Base-by-base conservation (phyloP, 1,284 basidiomycete genomes). In the Sphaerobolus stellatus region DNA sequence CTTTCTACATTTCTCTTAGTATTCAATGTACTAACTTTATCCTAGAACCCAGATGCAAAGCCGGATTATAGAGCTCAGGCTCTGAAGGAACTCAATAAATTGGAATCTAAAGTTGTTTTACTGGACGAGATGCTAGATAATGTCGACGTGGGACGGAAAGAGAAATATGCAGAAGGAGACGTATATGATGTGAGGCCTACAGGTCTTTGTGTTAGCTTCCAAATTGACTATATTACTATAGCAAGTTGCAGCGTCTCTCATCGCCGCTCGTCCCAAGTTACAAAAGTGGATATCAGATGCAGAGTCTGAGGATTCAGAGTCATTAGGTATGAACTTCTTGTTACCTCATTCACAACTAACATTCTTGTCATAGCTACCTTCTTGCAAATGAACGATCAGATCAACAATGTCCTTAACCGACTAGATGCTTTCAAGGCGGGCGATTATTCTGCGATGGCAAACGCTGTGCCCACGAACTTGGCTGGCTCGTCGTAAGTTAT, bases 251-350 rank as follows among this genome's bases (percentile, higher is more conserved):
- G 74, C 81, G 1, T 88, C 97, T 47, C 82, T 98, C 40, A 79
- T 78, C 27, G 83, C 82, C 48, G 95, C 96, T 2, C 82, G 96
- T 54, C 97, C 97, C 1, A 94, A 92, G 71, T 84, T 99, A 48
- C 97, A 99, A 69, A 96, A 95, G 64, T 98, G 96, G 96, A 92
- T 99, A 59, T 90, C 89, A n/a, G 92, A 98, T 62, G 94, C 91
- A 1, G 90, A 87, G 68, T 61, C 62, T 33, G 83, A 85, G 40
- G 93, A 96, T 70, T 81, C 91, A 29, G 92, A 89, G 59, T 90
- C 92, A 50, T 84, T 98, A 66, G 90, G 92, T 93, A 63, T 59
- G 80, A 72, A 7, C 4, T 11, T 25, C 22, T 5, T 25, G 24
- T 33, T 25, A 27, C 7, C 20, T 56, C 18, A 18, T 18, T 5